phyloP scores from a whole-genome alignment of 139 green algal genomes.

The Marvania coccoides region DNA sequence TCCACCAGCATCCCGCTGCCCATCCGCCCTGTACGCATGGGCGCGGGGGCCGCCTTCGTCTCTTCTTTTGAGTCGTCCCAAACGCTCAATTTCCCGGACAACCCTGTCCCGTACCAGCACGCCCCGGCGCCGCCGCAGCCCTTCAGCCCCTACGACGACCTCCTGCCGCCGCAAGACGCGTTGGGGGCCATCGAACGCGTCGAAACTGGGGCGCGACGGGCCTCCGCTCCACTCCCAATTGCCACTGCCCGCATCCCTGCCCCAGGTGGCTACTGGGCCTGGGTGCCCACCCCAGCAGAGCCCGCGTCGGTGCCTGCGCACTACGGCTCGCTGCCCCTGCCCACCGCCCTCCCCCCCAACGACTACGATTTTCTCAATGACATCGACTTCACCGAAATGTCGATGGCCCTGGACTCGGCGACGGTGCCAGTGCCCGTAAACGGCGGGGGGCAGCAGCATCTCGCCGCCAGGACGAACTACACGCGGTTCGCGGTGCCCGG shows the following conservation, averaged over 20 bases:
- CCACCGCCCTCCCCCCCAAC: not conserved
- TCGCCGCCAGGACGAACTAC: too few species aligned
- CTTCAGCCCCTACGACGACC: too few species aligned
- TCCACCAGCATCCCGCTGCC: too few species aligned
- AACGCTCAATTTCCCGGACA: not conserved
- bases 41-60: too few species aligned
- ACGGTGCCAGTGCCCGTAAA: not conserved
- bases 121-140: not conserved
- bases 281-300: not conserved
- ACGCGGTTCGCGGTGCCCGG: not conserved
- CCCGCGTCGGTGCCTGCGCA: constrained; percentile 1
- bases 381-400: constrained; percentile 7
- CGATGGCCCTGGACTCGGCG: not conserved
- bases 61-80: constrained; percentile 20
- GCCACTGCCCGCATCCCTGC: constrained; percentile 1
- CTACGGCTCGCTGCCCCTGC: not conserved
- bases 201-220: too few species aligned
- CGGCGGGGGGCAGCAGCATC: not conserved
- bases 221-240: not conserved
- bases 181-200: too few species aligned
- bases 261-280: constrained; percentile 6
- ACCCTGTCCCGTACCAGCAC: not conserved
- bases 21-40: too few species aligned
- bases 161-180: too few species aligned
- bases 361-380: constrained; percentile 1